These are phyloP conservation scores for Mycena rosella DNA, from an alignment of 768 basidiomycete species.

Conservation along the genomic window DNA sequence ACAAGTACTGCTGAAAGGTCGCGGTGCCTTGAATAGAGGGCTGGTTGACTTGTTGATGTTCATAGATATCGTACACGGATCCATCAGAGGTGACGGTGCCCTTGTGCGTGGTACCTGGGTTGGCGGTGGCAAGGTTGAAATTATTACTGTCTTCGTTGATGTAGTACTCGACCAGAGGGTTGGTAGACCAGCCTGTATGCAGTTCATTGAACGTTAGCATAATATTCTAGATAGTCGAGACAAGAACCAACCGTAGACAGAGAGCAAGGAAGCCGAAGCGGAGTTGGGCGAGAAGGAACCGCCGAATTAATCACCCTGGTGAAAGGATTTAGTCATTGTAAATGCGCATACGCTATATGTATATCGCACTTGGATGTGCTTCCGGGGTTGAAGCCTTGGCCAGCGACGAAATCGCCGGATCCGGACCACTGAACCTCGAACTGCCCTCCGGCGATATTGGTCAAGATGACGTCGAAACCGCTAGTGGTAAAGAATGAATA, in stretches of 20 bases:
- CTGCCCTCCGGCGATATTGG: slow-evolving; percentile 11
- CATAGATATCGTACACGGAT: neutral
- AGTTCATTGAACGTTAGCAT: too few relatives aligned
- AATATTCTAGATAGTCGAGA: too few relatives aligned
- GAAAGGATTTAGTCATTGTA: too few relatives aligned
- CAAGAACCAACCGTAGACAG: too few relatives aligned
- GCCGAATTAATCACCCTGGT: too few relatives aligned
- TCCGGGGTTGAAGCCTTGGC: slow-evolving; percentile 24
- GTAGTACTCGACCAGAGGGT: slow-evolving; percentile 41
- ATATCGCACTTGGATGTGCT: neutral
- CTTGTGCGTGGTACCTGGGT: neutral
- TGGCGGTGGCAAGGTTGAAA: neutral
- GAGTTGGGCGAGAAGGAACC: neutral
- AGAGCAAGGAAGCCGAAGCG: neutral
- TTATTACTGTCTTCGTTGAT: slow-evolving; percentile 36
- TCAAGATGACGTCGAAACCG: neutral
- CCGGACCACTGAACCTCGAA: slow-evolving; percentile 16
- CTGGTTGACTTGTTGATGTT: slow-evolving; percentile 8
- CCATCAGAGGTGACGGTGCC: slow-evolving; percentile 29
- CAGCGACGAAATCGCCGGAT: slow-evolving; percentile 17
- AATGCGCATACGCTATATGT: too few relatives aligned
- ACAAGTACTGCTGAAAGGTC: slow-evolving; percentile 11
- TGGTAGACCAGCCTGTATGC: slow-evolving; percentile 16
- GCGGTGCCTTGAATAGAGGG: slow-evolving; percentile 14
- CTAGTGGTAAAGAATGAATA: neutral